Evolutionary conservation across 495 filamentous ascomycete genomes (phyloP).

Genomic region (Talaromyces thailandensis): DNA sequence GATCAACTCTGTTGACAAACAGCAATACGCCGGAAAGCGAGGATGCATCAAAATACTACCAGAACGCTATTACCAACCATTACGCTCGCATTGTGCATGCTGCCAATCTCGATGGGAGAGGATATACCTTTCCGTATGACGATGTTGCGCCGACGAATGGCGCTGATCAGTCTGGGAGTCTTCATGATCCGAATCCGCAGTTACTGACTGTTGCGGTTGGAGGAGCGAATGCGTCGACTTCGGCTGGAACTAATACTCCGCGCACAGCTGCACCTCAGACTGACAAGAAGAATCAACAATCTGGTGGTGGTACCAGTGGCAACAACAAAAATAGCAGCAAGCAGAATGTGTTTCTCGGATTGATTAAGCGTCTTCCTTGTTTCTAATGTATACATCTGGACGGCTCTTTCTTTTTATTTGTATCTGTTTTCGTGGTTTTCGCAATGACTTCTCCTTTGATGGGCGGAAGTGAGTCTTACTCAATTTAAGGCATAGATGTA

Average conservation of each 20-base stretch:
- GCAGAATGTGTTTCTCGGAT: not conserved
- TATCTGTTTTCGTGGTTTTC: not conserved
- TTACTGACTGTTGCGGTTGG: constrained; percentile 56
- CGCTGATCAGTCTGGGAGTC: constrained; percentile 53
- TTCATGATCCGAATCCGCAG: constrained; percentile 46
- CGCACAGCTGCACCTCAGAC: not conserved
- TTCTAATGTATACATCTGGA: not conserved
- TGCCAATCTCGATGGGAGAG: constrained; percentile 49
- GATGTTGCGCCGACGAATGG: constrained; percentile 55
- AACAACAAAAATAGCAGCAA: not conserved
- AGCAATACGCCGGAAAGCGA: constrained; percentile 41
- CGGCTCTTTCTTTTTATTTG: not conserved
- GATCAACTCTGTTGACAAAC: constrained; percentile 49
- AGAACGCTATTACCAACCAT: constrained; percentile 54
- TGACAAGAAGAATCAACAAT: not conserved
- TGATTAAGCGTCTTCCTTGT: not conserved
- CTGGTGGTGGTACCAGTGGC: not conserved
- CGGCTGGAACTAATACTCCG: not conserved
- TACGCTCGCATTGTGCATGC: constrained; percentile 60
- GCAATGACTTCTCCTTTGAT: not conserved
- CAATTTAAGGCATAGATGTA: not conserved
- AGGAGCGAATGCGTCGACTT: constrained; percentile 22
- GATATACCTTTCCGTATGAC: constrained; percentile 75
- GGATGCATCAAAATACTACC: constrained; percentile 41
- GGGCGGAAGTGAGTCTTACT: not conserved